A percentile compares a stretch with the other conserved stretches of the same genome.
Evolutionary conservation across 129 eudicot genomes (phyloP).

Genomic region (Lactuca saligna): DNA sequence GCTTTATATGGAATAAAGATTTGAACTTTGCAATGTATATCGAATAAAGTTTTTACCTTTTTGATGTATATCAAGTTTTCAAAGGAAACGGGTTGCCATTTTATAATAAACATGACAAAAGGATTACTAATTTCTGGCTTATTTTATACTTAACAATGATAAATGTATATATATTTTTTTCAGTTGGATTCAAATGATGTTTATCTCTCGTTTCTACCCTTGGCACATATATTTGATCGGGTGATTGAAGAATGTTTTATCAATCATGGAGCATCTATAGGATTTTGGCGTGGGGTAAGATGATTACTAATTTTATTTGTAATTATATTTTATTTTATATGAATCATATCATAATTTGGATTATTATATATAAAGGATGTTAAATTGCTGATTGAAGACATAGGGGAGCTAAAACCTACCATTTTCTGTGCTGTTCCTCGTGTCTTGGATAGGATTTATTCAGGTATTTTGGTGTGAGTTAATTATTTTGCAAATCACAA

Average conservation of each 20-base stretch:
- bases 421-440: slow-evolving; percentile 99
- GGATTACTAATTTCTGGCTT: not conserved
- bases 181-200: slow-evolving; percentile 70
- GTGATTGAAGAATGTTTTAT: slow-evolving; percentile 85
- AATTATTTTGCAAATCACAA: not conserved
- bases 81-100: not conserved
- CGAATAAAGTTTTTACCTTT: not conserved
- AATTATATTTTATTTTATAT: not conserved
- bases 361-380: slow-evolving; percentile 58
- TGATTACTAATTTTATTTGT: slow-evolving; percentile 5
- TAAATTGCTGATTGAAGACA: slow-evolving; percentile 81
- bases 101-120: not conserved
- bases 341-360: slow-evolving; percentile 4
- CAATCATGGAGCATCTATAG: slow-evolving; percentile 81
- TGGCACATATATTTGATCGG: slow-evolving; percentile 97
- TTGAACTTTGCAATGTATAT: too few species aligned
- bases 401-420: slow-evolving; percentile 84
- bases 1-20: too few species aligned
- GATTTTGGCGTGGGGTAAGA: slow-evolving; percentile 99
- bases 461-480: slow-evolving; percentile 43
- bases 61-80: not conserved
- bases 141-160: slow-evolving; percentile 10
- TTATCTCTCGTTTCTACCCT: slow-evolving; percentile 87
- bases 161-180: not conserved
- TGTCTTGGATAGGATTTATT: slow-evolving; percentile 81